Base-by-base conservation (phyloP, 2,329 filamentous ascomycete genomes). In the Thelonectria discophora region DNA sequence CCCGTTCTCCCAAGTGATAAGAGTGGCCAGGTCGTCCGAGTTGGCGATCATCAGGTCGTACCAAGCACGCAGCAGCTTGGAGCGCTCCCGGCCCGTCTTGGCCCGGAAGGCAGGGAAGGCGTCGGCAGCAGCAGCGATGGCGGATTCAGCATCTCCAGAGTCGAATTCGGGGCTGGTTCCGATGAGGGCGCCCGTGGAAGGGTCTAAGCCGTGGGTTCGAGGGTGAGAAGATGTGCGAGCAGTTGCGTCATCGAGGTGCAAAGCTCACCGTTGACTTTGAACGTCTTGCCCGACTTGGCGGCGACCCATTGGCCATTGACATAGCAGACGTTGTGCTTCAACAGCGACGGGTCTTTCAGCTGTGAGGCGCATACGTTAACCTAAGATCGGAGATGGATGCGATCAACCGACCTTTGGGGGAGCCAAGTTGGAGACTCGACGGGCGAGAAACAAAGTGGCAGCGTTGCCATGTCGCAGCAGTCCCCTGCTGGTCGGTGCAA, bases 291-390 rank as follows among this genome's bases (percentile, higher is more conserved):
- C 1, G 93, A 97, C 73, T 88, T 87, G 69, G 94, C 92, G 70
- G 86, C 84, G 64, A 96, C 86, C 92, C 94, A 99, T 85, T 97
- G 86, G 73, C 95, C 95, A 76, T 99, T 94, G 73, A 98, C 89
- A 75, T 94, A 97, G 72, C 88, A 87, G 62, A 87, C 86, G 75
- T 94, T 86, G 69, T 90, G 87, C 81, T 96, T 97, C 72, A 98
- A 86, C 62, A 99, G 86, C 21, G 90, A 92, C 37, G 87, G 86
- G 70, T 94, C 91, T 73, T 88, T 91, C 72, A 94, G 86, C 89
- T 93, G 52, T 12, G 20, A 12, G 11, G 15, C 55, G 40, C 55
- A 37, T 17, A 18, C 10, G 8, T 13, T 37, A 37, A 37, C 34
- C 15, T 15, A 6, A 37, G 3, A 6, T 37, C 34, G 17, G 8